phyloP scores from a whole-genome alignment of 176 grass and related monocot genomes.

The Canna indica region DNA sequence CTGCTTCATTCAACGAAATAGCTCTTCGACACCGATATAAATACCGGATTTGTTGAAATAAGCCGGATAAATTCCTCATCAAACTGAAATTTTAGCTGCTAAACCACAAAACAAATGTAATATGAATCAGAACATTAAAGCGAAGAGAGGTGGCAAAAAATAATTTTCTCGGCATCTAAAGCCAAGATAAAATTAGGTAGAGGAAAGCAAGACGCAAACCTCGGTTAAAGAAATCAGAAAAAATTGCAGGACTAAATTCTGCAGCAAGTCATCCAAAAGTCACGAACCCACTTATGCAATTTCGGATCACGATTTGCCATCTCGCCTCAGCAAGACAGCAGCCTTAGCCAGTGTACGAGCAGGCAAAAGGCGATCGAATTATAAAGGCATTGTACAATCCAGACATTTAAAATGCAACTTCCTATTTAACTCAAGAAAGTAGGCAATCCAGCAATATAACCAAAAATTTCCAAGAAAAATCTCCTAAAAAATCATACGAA shows the following conservation, averaged over 20 bases:
- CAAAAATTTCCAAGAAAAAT: too few relatives aligned
- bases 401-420: too few relatives aligned
- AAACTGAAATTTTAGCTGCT: conserved; percentile 5
- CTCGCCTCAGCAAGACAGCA: too few relatives aligned
- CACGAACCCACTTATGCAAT: neutral
- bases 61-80: conserved; percentile 53
- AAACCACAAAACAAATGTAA: neutral
- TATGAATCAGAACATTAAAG: neutral
- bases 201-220: neutral
- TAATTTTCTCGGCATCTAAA: neutral
- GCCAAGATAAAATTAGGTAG: neutral
- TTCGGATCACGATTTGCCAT: too few relatives aligned
- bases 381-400: too few relatives aligned
- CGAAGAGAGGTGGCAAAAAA: neutral
- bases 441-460: too few relatives aligned
- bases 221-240: neutral
- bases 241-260: neutral
- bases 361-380: too few relatives aligned
- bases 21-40: conserved; percentile 19
- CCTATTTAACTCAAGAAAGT: too few relatives aligned
- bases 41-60: conserved; percentile 29
- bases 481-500: too few relatives aligned
- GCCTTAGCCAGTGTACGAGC: too few relatives aligned
- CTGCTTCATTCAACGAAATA: conserved; percentile 23
- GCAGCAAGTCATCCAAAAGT: neutral